These are phyloP conservation scores for Geotrichum fermentans DNA, from an alignment of 1,139 yeast species.

Conservation along the genomic window DNA sequence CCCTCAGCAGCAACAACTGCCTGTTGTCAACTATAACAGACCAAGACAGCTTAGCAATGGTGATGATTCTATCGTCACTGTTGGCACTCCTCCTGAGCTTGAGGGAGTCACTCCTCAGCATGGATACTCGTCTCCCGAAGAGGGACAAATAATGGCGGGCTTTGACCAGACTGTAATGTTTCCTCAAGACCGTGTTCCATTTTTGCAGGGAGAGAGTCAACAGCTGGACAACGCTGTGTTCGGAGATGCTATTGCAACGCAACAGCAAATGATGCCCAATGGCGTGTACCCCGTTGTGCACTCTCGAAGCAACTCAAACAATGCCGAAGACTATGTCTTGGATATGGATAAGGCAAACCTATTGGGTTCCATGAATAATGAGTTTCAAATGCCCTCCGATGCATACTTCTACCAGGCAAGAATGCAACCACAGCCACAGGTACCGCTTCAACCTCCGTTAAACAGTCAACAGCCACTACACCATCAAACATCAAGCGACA, in stretches of 20 bases:
- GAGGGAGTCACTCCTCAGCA: constrained; percentile 1
- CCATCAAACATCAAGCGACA: background rate
- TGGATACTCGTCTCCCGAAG: constrained; percentile 4
- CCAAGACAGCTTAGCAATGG: constrained; percentile 4
- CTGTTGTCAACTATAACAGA: constrained; percentile 3
- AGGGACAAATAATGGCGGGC: background rate
- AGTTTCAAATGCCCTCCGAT: background rate
- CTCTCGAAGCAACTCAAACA: constrained; percentile 24
- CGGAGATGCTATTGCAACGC: background rate
- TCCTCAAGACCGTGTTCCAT: background rate
- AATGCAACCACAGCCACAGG: background rate
- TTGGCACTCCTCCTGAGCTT: constrained; percentile 3
- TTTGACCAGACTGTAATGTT: constrained; percentile 7
- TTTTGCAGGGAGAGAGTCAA: background rate
- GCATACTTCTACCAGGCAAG: background rate
- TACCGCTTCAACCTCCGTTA: background rate
- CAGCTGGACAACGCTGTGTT: constrained; percentile 1
- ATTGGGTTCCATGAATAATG: background rate
- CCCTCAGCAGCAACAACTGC: constrained; percentile 3
- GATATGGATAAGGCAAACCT: background rate
- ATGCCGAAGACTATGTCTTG: constrained; percentile 4
- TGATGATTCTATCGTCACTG: constrained; percentile 3
- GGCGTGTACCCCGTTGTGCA: constrained; percentile 28
- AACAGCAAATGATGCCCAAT: constrained; percentile 15
- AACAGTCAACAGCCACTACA: background rate